Conservation (phyloP, 2,329 filamentous ascomycete species). For the Pseudogymnoascus verrucosus region DNA sequence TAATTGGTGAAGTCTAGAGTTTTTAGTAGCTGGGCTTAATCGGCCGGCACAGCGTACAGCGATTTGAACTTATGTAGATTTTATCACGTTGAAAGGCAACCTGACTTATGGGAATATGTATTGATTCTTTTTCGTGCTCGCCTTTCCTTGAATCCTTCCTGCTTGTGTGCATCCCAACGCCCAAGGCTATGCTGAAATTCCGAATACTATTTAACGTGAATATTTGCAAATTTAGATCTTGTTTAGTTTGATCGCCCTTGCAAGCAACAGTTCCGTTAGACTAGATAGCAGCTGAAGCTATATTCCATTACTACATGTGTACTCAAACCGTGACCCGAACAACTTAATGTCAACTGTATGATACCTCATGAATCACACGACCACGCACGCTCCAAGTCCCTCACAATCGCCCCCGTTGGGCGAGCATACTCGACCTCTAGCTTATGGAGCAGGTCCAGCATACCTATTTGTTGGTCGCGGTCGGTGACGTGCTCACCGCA, state of each 20-base stretch:
- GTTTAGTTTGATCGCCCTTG: not conserved
- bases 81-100: not conserved
- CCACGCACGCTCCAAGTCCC: not conserved
- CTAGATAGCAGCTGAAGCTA: not conserved
- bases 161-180: not conserved
- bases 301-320: not conserved
- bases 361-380: not conserved
- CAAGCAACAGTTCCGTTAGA: not conserved
- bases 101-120: not conserved
- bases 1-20: conserved; percentile 48
- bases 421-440: not conserved
- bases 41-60: not conserved
- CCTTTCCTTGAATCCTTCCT: not conserved
- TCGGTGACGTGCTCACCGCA: not conserved
- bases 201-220: not conserved
- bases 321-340: not conserved
- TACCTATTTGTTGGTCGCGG: not conserved
- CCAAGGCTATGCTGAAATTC: not conserved
- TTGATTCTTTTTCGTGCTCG: not conserved
- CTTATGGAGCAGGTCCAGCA: not conserved
- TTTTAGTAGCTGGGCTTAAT: not conserved
- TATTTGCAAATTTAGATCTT: not conserved
- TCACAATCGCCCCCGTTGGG: not conserved
- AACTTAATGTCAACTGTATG: not conserved
- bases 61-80: not conserved